A percentile compares a stretch with the other conserved stretches of the same genome.
Conservation (phyloP, 306 rosid genomes). For the Canavalia gladiata region DNA sequence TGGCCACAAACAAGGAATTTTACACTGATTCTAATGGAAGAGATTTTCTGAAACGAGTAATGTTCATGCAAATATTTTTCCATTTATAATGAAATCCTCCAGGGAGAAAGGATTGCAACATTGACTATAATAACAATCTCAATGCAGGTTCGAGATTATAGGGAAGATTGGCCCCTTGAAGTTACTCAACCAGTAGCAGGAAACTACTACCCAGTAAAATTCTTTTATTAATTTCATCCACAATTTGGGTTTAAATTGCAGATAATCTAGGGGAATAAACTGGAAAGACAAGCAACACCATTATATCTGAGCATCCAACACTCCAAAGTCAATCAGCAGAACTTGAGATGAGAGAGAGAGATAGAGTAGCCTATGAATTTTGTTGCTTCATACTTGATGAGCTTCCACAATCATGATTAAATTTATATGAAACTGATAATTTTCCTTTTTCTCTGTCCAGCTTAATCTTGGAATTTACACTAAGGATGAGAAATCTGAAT, state of each 20-base stretch:
- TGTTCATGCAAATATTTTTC: constrained; percentile 1
- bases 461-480: constrained; percentile 85
- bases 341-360: background rate
- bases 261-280: background rate
- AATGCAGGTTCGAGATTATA: constrained; percentile 77
- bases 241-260: background rate
- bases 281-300: background rate
- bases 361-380: background rate
- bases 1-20: constrained; percentile 81
- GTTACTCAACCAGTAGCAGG: constrained; percentile 91
- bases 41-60: constrained; percentile 89
- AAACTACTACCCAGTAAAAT: constrained; percentile 90
- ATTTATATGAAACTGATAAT: background rate
- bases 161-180: constrained; percentile 83
- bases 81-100: background rate
- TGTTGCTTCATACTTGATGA: background rate
- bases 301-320: background rate
- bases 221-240: constrained; percentile 30
- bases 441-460: constrained; percentile 53
- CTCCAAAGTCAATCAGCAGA: background rate
- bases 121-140: constrained; percentile 21
- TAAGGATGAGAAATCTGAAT: constrained; percentile 72
- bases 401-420: background rate
- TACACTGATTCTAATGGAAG: constrained; percentile 93
- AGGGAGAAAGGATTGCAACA: background rate